Evolutionary conservation across 768 basidiomycete species (phyloP), one percentile per base, ranked within the genome.

Genomic region (Gyrodon lividus): DNA sequence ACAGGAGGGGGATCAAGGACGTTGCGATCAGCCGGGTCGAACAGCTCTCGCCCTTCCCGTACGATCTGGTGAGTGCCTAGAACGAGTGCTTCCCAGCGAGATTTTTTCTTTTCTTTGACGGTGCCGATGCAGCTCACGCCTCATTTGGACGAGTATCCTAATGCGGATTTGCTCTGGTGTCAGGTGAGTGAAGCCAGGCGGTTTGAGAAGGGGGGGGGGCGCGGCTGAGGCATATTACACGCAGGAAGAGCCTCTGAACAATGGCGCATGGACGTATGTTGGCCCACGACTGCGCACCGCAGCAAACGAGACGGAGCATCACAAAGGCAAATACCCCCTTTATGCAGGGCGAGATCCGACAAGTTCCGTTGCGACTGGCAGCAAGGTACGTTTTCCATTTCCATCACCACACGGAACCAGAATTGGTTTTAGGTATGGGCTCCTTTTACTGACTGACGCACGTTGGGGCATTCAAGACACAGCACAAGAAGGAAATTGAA

Each of bases 21-120:
- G 79, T 98, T 57, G 93, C 85, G 22, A 95, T 98, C 65, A 92
- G 89, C 57, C 77, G 94, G 42, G 66, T 98, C 26, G 94, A 98
- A 67, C 94, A 98, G 71, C 69, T 96, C 46, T 92, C 91, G 38
- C 94, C 94, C 1, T 89, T 98, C 81, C 94, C 94, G 40, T 96
- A 96, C 67, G 93, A 96, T 60, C 70, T 92, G 43, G 86, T 92
- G 60, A 43, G 82, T 74, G 3, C 10, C 13, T 52, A 34, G 35
- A 46, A 5, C 48, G 3, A 24, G 40, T 34, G 23, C 35, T 42
- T 7, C 6, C 20, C 19, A 37, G 17, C 50, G 38, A 53, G 17
- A 37, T 8, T 46, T 26, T n/a, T n/a, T n/a, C n/a, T n/a, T n/a
- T n/a, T n/a, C n/a, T n/a, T 51, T 42, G 46, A 40, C 23, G 33